Evolutionary conservation across 192 early-diverging fungal species (phyloP).

Genomic region (Mortierella hygrophila): DNA sequence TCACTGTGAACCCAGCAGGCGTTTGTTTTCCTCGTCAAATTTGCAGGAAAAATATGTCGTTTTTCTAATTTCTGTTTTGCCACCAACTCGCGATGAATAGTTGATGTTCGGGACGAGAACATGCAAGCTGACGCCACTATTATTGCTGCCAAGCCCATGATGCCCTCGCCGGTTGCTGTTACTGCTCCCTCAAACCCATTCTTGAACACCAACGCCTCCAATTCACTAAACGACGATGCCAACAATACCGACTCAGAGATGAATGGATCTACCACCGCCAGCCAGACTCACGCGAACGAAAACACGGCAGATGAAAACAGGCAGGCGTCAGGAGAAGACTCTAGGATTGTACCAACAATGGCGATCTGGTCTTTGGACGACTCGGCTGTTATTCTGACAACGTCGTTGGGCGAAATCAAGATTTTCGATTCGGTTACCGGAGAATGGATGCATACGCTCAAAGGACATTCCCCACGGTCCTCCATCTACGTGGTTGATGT

Average conservation of each 20-base stretch:
- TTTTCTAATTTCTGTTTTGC: neutral
- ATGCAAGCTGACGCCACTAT: constrained; percentile 52
- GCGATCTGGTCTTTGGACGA: constrained; percentile 84
- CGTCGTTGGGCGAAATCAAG: constrained; percentile 73
- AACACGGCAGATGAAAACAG: neutral
- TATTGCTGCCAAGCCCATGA: constrained; percentile 50
- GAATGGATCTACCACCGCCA: constrained; percentile 28
- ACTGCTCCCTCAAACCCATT: constrained; percentile 27
- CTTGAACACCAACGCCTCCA: neutral
- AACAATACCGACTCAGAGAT: constrained; percentile 47
- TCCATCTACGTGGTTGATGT: constrained; percentile 82
- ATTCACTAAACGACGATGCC: constrained; percentile 18
- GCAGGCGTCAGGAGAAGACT: constrained; percentile 18
- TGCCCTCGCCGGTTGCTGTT: constrained; percentile 32
- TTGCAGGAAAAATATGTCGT: neutral
- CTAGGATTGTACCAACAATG: constrained; percentile 58
- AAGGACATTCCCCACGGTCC: constrained; percentile 63
- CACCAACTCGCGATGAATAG: constrained; percentile 7
- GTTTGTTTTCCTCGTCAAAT: no score
- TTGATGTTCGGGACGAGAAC: constrained; percentile 53
- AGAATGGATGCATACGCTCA: constrained; percentile 61
- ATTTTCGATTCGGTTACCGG: constrained; percentile 79
- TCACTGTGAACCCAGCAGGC: neutral
- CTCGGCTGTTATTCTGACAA: constrained; percentile 72
- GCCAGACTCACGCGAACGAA: constrained; percentile 17